Percentiles rank a stretch among this genome's conserved stretches.
phyloP scores from a whole-genome alignment of 2,329 filamentous ascomycete genomes.

The Cryphonectria parasitica region DNA sequence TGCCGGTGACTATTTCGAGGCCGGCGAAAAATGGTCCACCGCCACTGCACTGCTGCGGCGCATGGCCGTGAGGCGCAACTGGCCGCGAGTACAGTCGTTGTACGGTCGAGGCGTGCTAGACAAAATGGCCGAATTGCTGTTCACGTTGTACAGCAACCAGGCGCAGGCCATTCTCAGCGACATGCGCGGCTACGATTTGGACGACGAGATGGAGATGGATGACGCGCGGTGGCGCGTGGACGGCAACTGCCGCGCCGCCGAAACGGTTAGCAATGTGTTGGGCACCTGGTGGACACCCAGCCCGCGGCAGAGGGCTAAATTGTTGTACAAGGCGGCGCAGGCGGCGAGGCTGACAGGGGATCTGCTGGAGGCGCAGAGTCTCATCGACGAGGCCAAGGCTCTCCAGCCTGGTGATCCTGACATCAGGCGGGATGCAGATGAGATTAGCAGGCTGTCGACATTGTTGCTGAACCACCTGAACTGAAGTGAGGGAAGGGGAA shows the following conservation, averaged over 20 bases:
- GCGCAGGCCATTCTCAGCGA: neutral
- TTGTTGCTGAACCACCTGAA: neutral
- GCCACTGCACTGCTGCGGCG: constrained; percentile 14
- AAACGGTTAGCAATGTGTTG: neutral
- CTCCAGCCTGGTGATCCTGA: constrained; percentile 7
- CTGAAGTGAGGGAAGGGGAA: neutral
- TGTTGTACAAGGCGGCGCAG: constrained; percentile 17
- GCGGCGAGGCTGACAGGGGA: constrained; percentile 16
- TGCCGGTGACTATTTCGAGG: constrained; percentile 1
- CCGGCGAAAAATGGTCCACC: neutral
- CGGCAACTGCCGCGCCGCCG: neutral
- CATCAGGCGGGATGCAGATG: constrained; percentile 14
- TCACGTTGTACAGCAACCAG: constrained; percentile 6
- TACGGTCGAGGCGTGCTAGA: neutral
- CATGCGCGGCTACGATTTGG: constrained; percentile 1
- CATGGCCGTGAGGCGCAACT: constrained; percentile 11
- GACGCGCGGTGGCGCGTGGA: neutral
- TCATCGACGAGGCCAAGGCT: constrained; percentile 6
- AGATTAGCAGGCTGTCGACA: neutral
- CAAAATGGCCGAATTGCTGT: neutral
- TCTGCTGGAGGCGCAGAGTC: neutral
- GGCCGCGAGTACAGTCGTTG: neutral
- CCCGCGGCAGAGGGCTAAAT: constrained; percentile 18
- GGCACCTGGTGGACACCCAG: constrained; percentile 13
- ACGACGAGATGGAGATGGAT: neutral